phyloP scores from a whole-genome alignment of 805 yeast genomes.

The Scheffersomyces coipomensis region DNA sequence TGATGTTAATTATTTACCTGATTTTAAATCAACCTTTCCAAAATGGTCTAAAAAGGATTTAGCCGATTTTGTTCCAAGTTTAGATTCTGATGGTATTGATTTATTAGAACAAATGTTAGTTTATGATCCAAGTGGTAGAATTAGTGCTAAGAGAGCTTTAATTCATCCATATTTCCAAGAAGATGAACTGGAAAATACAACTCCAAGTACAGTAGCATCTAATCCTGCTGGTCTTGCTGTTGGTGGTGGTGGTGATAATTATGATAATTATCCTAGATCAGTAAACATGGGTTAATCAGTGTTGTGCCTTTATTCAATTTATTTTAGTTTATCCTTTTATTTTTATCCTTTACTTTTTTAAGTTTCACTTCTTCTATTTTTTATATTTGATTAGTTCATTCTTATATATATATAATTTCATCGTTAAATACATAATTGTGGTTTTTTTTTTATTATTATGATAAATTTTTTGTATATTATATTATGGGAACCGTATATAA shows the following conservation, averaged over 20 bases:
- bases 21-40: slow-evolving; percentile 90
- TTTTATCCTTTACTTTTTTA: background rate
- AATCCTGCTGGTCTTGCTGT: too few species aligned
- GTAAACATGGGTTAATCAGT: slow-evolving; percentile 36
- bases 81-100: slow-evolving; percentile 83
- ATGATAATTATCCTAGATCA: slow-evolving; percentile 33
- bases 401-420: too few species aligned
- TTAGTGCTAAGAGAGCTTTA: slow-evolving; percentile 91
- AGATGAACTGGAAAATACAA: slow-evolving; percentile 22
- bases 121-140: slow-evolving; percentile 91
- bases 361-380: too few species aligned
- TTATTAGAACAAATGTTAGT: slow-evolving; percentile 74
- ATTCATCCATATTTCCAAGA: slow-evolving; percentile 83
- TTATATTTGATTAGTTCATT: too few species aligned
- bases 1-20: slow-evolving; percentile 85
- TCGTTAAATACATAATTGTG: too few species aligned
- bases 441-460: too few species aligned
- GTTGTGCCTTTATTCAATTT: too few species aligned
- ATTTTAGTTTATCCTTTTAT: background rate
- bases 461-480: too few species aligned
- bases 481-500: background rate
- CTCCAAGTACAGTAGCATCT: too few species aligned
- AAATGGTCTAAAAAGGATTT: slow-evolving; percentile 79
- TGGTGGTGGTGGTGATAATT: slow-evolving; percentile 12
- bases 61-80: slow-evolving; percentile 68